Percentiles rank a stretch among this genome's conserved stretches.
phyloP scores from a whole-genome alignment of 768 basidiomycete genomes.

The Pleurotus tuoliensis region DNA sequence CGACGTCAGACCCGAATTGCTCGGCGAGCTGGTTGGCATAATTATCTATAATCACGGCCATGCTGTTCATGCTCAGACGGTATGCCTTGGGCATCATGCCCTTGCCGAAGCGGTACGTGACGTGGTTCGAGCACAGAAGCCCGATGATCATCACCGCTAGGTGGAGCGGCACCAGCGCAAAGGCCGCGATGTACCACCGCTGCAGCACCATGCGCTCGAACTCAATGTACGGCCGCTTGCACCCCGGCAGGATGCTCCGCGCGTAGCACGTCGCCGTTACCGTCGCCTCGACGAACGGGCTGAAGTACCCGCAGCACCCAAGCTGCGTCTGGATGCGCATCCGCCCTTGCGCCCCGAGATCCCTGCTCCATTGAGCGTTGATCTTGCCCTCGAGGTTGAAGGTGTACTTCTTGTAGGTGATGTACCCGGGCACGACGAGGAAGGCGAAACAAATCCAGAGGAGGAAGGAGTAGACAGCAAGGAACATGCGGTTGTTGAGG shows the following conservation, averaged over 20 bases:
- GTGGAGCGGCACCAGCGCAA: constrained; percentile 67
- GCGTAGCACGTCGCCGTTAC: constrained; percentile 72
- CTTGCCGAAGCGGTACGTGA: constrained; percentile 85
- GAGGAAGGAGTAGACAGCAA: constrained; percentile 72
- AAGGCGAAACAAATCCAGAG: constrained; percentile 73
- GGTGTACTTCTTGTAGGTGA: constrained; percentile 67
- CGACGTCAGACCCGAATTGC: constrained; percentile 65
- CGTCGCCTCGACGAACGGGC: constrained; percentile 80
- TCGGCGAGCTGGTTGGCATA: constrained; percentile 70
- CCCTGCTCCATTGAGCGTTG: constrained; percentile 71
- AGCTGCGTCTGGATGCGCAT: constrained; percentile 71
- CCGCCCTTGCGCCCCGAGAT: constrained; percentile 55
- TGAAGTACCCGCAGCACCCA: constrained; percentile 78
- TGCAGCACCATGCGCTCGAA: constrained; percentile 53
- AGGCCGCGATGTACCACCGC: constrained; percentile 64
- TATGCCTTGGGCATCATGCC: constrained; percentile 87
- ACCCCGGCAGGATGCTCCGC: constrained; percentile 66
- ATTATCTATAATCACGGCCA: constrained; percentile 83
- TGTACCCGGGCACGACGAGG: constrained; percentile 72
- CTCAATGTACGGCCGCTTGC: constrained; percentile 59
- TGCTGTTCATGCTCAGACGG: constrained; percentile 64
- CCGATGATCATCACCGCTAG: constrained; percentile 57
- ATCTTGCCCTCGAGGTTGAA: constrained; percentile 84
- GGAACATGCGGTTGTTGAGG: constrained; percentile 80
- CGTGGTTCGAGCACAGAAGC: constrained; percentile 75